Evolutionary conservation across 495 filamentous ascomycete species (phyloP), one percentile per base, ranked within the genome.

Genomic region (Xylaria sp.): DNA sequence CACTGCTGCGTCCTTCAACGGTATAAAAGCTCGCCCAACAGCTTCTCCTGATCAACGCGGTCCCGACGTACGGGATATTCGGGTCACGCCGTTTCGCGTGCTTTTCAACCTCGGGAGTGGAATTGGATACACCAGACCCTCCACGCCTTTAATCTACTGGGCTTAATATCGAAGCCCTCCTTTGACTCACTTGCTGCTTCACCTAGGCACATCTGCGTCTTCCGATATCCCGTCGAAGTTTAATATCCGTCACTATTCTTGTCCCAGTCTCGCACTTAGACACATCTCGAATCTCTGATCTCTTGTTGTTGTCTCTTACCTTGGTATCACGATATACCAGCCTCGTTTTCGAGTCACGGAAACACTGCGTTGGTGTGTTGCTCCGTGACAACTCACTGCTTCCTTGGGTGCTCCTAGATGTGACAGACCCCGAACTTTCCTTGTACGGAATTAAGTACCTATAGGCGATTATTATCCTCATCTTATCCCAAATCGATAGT

Each of bases 1-100:
- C 33, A 15, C 61, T 64, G 9, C 6, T 48, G 64, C 48, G 24
- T 67, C 61, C 52, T n/a, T n/a, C 62, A 50, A 40, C 24, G 37
- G 44, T 21, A 55, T 35, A 40, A 21, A 21, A 14, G 21, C 48
- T 55, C 44, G 21, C 29, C 64, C 48, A 67, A 43, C 33, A 41
- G 33, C 41, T 55, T 55, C 5, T 53, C 33, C 35, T 37, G 21
- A 15, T 43, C 19, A 35, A 19, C 33, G 41, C 33, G 19, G 48
- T 43, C 35, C 64, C 35, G 7, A 29, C 48, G 15, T 55, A 41
- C 48, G 62, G 44, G 11, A n/a, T 31, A 41, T 55, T 29, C 46
- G 46, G 11, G 31, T 24, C n/a, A 55, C 46, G 46, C 21, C 46
- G 29, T 67, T 55, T 43, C 33, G 24, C 5, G 21, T 29, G 41